phyloP scores from a whole-genome alignment of 257 asterid species.

The Cynanchum wilfordii region DNA sequence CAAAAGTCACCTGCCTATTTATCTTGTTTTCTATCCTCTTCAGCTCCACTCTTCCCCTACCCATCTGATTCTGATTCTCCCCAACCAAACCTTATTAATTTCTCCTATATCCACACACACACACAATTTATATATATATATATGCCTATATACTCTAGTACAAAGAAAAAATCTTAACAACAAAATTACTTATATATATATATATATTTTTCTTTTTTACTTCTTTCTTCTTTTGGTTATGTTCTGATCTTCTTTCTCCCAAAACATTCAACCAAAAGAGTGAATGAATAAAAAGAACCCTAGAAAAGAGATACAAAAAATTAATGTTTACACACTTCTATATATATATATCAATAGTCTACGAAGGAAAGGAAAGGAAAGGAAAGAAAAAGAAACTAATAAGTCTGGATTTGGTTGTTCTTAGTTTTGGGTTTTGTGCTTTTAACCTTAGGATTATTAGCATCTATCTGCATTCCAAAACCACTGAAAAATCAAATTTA shows the following conservation, averaged over 20 bases:
- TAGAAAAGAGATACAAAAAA: background rate
- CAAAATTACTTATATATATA: background rate
- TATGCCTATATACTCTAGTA: background rate
- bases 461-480: constrained; percentile 1
- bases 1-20: constrained; percentile 13
- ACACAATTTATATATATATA: background rate
- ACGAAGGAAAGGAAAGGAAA: background rate
- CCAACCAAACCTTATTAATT: background rate
- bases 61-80: background rate
- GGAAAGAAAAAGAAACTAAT: background rate
- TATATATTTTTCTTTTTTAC: too few species aligned
- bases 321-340: background rate
- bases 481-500: background rate
- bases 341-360: too few species aligned
- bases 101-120: background rate
- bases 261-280: constrained; percentile 2
- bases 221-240: constrained; percentile 8
- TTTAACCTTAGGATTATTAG: background rate
- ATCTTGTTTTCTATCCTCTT: constrained; percentile 16
- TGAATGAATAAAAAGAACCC: constrained; percentile 6
- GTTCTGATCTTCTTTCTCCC: constrained; percentile 3
- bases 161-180: background rate
- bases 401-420: background rate
- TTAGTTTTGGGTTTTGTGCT: background rate
- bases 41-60: constrained; percentile 13